Base-by-base conservation (phyloP, 2,329 filamentous ascomycete species). In the Ophiostoma quercus region DNA sequence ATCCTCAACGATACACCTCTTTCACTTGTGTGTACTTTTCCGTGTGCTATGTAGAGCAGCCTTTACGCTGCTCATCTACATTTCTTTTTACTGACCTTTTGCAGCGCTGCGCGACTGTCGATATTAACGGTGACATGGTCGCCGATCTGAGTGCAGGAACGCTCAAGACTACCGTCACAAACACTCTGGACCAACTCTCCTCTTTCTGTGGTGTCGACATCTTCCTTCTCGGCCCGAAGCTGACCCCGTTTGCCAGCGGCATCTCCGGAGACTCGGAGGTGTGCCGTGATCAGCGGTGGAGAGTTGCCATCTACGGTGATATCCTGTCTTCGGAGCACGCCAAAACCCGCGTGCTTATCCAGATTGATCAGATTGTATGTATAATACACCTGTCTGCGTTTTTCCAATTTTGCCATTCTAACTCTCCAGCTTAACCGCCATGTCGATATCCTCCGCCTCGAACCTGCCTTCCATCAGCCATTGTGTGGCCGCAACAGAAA, bases 241-340 rank as follows among this genome's bases (percentile, higher is more conserved):
- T 94, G 73, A 89, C 90, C 37, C 90, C 92, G 14, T 89, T 96
- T 74, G 88, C 90, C 63, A 88, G 90, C 70, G 85, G 88, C 57
- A 84, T 91, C 73, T 91, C 91, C 65, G 92, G 91, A 74, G 91
- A 92, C 76, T 88, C 88, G 51, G 89, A 95, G 76, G 89, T 95
- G 76, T 91, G 91, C 74, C 90, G 92, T 75, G 94, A 97, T 79
- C 92, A 95, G 79, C 88, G 94, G 75, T 93, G 96, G 83, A 89
- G 94, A 77, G 90, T 97, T 72, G 91, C 92, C 75, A 96, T 99
- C 74, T 99, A 95, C 76, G 94, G 95, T 69, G 95, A 99, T 78
- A 90, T 95, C 80, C 88, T 98, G 81, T 97, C 93, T 74, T 91
- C 92, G 37, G 95, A 99, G 80, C 94, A 98, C 80, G 95, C 95